phyloP scores from a whole-genome alignment of 129 eudicot genomes.

The Tagetes patula region DNA sequence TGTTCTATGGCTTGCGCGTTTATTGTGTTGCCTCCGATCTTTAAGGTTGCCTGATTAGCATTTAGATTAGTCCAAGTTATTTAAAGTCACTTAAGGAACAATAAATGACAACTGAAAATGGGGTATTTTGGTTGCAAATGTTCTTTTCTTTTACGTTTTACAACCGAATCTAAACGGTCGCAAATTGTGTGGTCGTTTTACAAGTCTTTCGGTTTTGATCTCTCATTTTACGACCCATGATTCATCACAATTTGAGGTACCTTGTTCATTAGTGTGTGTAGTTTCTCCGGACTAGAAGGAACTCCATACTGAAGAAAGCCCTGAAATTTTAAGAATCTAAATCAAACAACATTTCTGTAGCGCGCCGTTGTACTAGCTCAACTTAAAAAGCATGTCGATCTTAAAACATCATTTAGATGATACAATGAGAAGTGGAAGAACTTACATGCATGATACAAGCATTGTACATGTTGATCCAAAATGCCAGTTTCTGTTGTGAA shows the following conservation, averaged over 20 bases:
- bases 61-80: neutral
- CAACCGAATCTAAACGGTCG: no score
- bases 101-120: neutral
- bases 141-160: no score
- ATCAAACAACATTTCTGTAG: neutral
- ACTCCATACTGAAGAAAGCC: constrained; percentile 86
- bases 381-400: neutral
- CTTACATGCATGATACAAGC: constrained; percentile 97
- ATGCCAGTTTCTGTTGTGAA: constrained; percentile 78
- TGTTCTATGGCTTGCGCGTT: constrained; percentile 83
- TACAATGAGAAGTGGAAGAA: neutral
- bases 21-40: constrained; percentile 77
- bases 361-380: no score
- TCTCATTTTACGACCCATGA: neutral
- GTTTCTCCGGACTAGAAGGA: constrained; percentile 66
- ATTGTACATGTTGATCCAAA: constrained; percentile 98
- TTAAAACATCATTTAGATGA: neutral
- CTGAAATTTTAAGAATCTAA: constrained; percentile 33
- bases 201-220: no score
- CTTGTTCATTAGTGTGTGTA: constrained; percentile 73
- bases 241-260: constrained; percentile 30
- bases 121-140: neutral
- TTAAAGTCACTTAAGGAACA: neutral
- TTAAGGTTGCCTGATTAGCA: constrained; percentile 65
- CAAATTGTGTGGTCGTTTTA: no score